A percentile compares a stretch with the other conserved stretches of the same genome.
Conservation (phyloP, 257 asterid genomes). For the Solanum sejunctum region DNA sequence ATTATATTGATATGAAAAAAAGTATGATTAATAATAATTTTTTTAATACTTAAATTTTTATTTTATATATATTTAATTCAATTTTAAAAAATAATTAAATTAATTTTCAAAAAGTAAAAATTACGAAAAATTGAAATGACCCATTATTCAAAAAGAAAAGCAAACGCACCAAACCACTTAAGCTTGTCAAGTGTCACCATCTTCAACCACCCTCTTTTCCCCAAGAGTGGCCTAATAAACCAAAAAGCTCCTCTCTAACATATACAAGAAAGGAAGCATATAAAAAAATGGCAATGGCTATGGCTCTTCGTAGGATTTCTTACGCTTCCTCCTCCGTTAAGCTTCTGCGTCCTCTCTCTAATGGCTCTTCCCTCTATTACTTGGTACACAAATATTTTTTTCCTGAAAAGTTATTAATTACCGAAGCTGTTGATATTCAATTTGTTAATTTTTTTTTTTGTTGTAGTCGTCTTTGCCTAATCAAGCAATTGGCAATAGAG, state of each 20-base stretch:
- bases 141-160: neutral
- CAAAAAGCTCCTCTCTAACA: neutral
- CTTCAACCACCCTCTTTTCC: neutral
- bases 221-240: neutral
- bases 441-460: neutral
- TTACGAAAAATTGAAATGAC: neutral
- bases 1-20: too few relatives aligned
- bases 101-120: too few relatives aligned
- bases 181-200: neutral
- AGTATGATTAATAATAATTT: too few relatives aligned
- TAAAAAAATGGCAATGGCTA: conserved; percentile 19
- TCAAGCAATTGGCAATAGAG: conserved; percentile 37
- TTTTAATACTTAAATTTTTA: too few relatives aligned
- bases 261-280: too few relatives aligned
- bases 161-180: neutral
- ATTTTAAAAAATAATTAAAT: too few relatives aligned
- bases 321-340: conserved; percentile 15
- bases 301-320: conserved; percentile 65
- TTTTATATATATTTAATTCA: too few relatives aligned
- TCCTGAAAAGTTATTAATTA: neutral
- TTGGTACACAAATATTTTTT: conserved; percentile 13
- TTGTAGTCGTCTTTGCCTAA: conserved; percentile 54
- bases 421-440: neutral
- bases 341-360: conserved; percentile 20
- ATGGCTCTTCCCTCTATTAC: conserved; percentile 24